Base-by-base conservation (phyloP, 2,329 filamentous ascomycete genomes). In the Cordyceps cateniannulata region DNA sequence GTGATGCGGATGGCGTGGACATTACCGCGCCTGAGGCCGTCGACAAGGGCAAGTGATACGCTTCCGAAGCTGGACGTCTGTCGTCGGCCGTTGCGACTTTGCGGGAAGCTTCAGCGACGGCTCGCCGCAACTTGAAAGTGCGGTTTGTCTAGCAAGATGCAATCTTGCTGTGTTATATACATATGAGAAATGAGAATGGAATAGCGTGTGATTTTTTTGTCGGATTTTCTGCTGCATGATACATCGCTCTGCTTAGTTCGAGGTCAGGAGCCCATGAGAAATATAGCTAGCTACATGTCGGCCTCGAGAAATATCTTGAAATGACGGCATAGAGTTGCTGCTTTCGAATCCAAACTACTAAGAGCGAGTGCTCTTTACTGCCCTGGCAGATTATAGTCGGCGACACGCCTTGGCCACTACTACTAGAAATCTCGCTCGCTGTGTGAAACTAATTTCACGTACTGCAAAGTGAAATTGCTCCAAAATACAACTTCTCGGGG, bases 1-100 rank as follows among this genome's bases (percentile, higher is more conserved):
- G 81, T 25, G 70, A 68, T 20, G 69, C 69, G 1, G 71, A 70
- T 4, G 71, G 69, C 10, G 66, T 65, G 29, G 63, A 62, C 5
- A 61, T 65, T 27, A 69, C 69, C 32, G 66, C n/a, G 3, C 12
- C 18, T 3, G n/a, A 51, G n/a, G 27, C 35, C 25, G 48, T n/a
- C 8, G 40, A 20, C 44, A 51, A 61, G 24, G 38, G 18, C 20
- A 60, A 48, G 22, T 60, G n/a, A 51, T 6, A 3, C 7, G 8
- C 8, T 3, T 10, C 12, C 27, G n/a, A 24, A 20, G 27, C 12
- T 47, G 40, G 25, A 38, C 20, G 27, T 27, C 16, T 42, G 38
- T n/a, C 38, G 38, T 12, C 10, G 32, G 32, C 14, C 2, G 32
- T 14, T 35, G 32, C 10, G 32, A 9, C 9, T n/a, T n/a, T n/a